Base-by-base conservation (phyloP, 495 filamentous ascomycete species). In the Penicillium manginii region DNA sequence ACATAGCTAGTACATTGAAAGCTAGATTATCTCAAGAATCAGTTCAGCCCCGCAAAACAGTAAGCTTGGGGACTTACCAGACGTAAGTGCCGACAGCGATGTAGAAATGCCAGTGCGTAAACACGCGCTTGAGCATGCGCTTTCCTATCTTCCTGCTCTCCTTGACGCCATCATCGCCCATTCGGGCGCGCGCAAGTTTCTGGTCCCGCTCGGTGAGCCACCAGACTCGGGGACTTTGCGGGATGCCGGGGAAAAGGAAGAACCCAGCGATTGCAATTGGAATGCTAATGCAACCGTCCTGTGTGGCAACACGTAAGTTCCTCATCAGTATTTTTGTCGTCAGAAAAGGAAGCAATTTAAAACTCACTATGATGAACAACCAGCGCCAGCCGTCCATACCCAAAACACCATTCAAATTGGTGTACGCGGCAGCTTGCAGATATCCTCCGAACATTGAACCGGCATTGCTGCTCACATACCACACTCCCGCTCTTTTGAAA, bases 401-500 rank as follows among this genome's bases (percentile, higher is more conserved):
- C 47, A 65, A 31, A 0, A 57, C 61, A 0, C 81, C 82, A 43
- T 75, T 76, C 70, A 69, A 75, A 58, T 72, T 73, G 9, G 58
- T 63, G 57, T 82, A 81, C 12, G 79, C 80, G 1, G 79, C 82
- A 0, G 80, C 73, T 67, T 83, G 76, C 1, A 88, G 75, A n/a
- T 73, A 81, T 22, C 83, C 82, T 3, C 78, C 80, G 55, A 84
- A 82, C 64, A 85, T 74, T 11, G 71, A 47, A 54, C 79, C 76
- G 15, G 82, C 68, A 19, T 77, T 68, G 5, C 80, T 70, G 18
- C 69, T 75, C 1, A 79, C 71, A 48, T 82, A 81, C 62, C 85
- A 85, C 37, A 85, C 80, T 57, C 79, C 82, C 1, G 78, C 77
- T 7, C 84, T 71, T 61, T 83, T 70, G 59, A 80, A 71, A 70